Conservation (phyloP, 73 alveolate genomes). For the Paramecium caudatum region DNA sequence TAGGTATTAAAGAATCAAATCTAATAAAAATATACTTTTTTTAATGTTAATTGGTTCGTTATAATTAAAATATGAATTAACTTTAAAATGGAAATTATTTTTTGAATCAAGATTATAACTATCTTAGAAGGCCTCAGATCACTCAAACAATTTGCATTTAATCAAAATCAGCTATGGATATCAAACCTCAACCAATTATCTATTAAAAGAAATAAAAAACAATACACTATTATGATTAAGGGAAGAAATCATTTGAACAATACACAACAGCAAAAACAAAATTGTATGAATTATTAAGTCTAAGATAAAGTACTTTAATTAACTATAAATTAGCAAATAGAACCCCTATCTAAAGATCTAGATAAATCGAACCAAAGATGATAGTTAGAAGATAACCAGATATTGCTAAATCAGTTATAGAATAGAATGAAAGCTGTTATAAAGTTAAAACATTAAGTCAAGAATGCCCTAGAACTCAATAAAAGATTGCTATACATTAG, state of each 20-base stretch:
- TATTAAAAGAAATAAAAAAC: constrained; percentile 27
- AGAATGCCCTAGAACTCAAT: constrained; percentile 28
- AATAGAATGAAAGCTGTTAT: neutral
- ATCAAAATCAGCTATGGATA: constrained; percentile 35
- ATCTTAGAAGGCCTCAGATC: neutral
- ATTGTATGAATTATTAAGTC: constrained; percentile 7
- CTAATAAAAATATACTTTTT: too few relatives aligned
- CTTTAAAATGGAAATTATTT: constrained; percentile 52
- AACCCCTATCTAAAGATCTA: constrained; percentile 18
- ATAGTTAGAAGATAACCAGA: constrained; percentile 61
- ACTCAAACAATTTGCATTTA: neutral
- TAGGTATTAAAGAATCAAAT: too few relatives aligned
- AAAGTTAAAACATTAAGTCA: neutral
- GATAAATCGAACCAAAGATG: neutral
- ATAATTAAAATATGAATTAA: constrained; percentile 24
- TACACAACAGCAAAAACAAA: constrained; percentile 30
- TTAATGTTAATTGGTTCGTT: too few relatives aligned
- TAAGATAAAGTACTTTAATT: constrained; percentile 14
- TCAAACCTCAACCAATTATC: neutral
- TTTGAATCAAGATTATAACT: constrained; percentile 9
- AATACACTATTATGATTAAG: constrained; percentile 35
- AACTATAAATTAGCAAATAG: neutral
- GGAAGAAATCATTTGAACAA: constrained; percentile 6
- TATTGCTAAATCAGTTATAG: neutral
- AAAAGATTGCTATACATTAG: neutral